phyloP scores from a whole-genome alignment of 129 eudicot genomes.

The Flaveria bidentis region DNA sequence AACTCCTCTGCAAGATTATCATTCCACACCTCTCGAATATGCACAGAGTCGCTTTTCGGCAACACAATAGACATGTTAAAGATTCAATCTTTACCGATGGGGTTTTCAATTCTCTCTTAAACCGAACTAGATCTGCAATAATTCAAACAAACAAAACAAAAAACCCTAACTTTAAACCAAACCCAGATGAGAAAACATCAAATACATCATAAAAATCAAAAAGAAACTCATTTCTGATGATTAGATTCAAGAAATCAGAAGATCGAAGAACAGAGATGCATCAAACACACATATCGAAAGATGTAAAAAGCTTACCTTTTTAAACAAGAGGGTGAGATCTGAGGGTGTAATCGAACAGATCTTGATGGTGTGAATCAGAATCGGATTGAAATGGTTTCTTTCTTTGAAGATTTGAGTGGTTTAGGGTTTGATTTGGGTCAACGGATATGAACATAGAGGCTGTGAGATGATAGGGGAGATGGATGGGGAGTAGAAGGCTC shows the following conservation, averaged over 20 bases:
- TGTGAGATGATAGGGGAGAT: slow-evolving; percentile 32
- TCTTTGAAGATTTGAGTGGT: slow-evolving; percentile 17
- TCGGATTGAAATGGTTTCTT: slow-evolving; percentile 16
- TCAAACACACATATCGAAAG: too few species aligned
- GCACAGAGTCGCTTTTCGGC: slow-evolving; percentile 48
- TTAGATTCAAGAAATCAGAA: slow-evolving; percentile 7
- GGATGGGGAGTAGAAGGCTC: slow-evolving; percentile 34
- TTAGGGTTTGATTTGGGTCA: slow-evolving; percentile 39
- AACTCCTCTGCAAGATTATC: slow-evolving; percentile 65
- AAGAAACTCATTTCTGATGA: slow-evolving; percentile 20
- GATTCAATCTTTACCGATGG: slow-evolving; percentile 31
- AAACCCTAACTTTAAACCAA: slow-evolving; percentile 12
- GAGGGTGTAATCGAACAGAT: slow-evolving; percentile 43
- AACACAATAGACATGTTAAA: slow-evolving; percentile 44
- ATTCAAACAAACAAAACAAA: slow-evolving; percentile 23
- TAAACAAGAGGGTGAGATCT: slow-evolving; percentile 23
- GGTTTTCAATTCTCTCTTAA: slow-evolving; percentile 22
- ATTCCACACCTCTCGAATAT: slow-evolving; percentile 65
- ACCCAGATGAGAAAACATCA: slow-evolving; percentile 18
- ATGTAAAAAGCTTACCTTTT: slow-evolving; percentile 46
- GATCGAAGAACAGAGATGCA: slow-evolving; percentile 13
- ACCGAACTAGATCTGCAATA: slow-evolving; percentile 55
- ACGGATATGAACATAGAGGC: slow-evolving; percentile 30
- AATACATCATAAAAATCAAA: too few species aligned
- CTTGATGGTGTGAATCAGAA: slow-evolving; percentile 32